Evolutionary conservation across 441 rosid species (phyloP), one percentile per base, ranked within the genome.

Genomic region (Sinapis alba): DNA sequence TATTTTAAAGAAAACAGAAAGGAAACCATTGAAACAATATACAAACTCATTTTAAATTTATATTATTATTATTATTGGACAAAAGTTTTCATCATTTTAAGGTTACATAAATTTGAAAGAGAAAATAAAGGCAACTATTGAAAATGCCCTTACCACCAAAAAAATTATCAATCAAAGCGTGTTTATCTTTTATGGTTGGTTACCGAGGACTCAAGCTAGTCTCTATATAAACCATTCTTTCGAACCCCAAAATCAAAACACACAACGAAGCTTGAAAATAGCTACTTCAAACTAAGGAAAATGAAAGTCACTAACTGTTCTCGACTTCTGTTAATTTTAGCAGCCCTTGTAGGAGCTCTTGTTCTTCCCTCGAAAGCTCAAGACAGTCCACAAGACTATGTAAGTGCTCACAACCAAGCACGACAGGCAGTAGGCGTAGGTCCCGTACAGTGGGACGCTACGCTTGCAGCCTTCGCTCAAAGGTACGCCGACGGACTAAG

Each of bases 311-410:
- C 1, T 23, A 15, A 11, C 61, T 30, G 5, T 56, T 63, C 24
- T 62, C 51, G 61, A 15, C 6, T 76, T 65, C n/a, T 64, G 13
- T 11, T 45, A 21, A 36, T 63, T n/a, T 45, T 70, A 11, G 67
- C 16, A 57, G 72, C 54, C 7, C 67, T 76, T 43, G 62, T 58
- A 16, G 80, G 61, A 30, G 34, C 62, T 71, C 32, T 76, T 43
- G 32, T 71, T 45, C 70, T 45, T 56, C 72, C 70, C 15, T 45
- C 73, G 3, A 57, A 21, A 10, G 84, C 85, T 68, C 87, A 84
- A 80, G 69, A 84, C 76, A 21, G 69, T 6, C 81, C 43, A 62
- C 81, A 84, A 72, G 79, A 71, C 71, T 78, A 63, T 54, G 3
- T 80, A 30, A 63, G 1, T 0, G 78, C 24, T 72, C 83, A 80